phyloP scores from a whole-genome alignment of 31 red algal species.

The Asparagopsis taxiformis region DNA sequence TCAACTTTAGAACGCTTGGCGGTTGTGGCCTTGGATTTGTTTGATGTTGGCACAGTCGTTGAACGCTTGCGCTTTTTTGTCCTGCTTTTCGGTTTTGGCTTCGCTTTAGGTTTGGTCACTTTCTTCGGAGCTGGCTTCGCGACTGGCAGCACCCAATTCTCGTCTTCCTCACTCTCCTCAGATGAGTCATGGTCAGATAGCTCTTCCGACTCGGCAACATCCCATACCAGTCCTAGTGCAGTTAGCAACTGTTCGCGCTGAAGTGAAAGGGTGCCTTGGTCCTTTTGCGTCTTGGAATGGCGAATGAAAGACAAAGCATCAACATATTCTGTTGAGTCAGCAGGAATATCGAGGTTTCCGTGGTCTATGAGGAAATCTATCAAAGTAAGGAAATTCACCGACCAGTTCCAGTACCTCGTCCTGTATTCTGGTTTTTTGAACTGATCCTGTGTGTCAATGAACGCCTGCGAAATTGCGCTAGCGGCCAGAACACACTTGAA shows the following conservation, averaged over 20 bases:
- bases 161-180: neutral
- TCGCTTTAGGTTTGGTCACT: no score
- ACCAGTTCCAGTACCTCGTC: conserved; percentile 48
- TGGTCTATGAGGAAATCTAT: conserved; percentile 36
- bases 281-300: conserved; percentile 20
- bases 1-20: no score
- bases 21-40: no score
- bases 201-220: neutral
- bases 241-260: conserved; percentile 31
- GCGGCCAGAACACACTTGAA: conserved; percentile 49
- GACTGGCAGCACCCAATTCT: no score
- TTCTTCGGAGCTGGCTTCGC: no score
- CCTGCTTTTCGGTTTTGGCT: no score
- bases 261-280: conserved; percentile 9
- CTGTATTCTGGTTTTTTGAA: conserved; percentile 47
- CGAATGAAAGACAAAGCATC: conserved; percentile 19
- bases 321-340: neutral
- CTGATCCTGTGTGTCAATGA: conserved; percentile 14
- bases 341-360: conserved; percentile 26
- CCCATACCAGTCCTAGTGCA: conserved; percentile 35
- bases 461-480: conserved; percentile 22
- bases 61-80: no score
- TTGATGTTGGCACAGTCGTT: no score
- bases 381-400: conserved; percentile 21
- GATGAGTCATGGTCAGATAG: neutral